Evolutionary conservation across 2,329 filamentous ascomycete genomes (phyloP).

Genomic region (Talaromyces sp.): DNA sequence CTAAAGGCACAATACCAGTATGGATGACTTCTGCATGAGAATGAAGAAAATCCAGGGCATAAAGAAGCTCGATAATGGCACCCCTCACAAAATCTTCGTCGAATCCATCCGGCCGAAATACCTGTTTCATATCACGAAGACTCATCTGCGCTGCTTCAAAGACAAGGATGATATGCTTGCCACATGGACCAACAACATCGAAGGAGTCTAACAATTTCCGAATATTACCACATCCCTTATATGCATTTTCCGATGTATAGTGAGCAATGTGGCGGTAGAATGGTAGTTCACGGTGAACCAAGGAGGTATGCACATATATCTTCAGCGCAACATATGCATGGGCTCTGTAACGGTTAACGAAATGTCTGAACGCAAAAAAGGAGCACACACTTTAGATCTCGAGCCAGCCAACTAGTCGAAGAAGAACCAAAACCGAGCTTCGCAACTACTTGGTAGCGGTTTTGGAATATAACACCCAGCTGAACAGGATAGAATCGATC

Average conservation of each 20-base stretch:
- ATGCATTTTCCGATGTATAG: slow-evolving; percentile 17
- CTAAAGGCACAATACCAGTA: slow-evolving; percentile 33
- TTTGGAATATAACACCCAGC: slow-evolving; percentile 30
- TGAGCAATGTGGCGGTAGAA: slow-evolving; percentile 43
- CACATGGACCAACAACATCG: slow-evolving; percentile 3
- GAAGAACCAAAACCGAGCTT: slow-evolving; percentile 36
- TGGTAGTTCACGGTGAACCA: slow-evolving; percentile 31
- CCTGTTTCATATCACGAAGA: slow-evolving; percentile 37
- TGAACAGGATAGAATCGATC: slow-evolving; percentile 25
- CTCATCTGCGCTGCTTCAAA: slow-evolving; percentile 45
- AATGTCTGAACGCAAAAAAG: too few relatives aligned
- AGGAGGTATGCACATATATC: slow-evolving; percentile 1
- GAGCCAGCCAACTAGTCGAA: slow-evolving; percentile 37
- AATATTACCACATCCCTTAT: slow-evolving; percentile 30
- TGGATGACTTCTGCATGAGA: slow-evolving; percentile 46
- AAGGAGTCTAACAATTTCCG: slow-evolving; percentile 11
- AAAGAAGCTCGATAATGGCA: slow-evolving; percentile 40
- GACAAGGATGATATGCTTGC: slow-evolving; percentile 33
- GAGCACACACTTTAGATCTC: slow-evolving; percentile 16
- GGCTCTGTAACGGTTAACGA: not conserved
- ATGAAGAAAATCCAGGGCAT: slow-evolving; percentile 47
- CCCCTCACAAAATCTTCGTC: slow-evolving; percentile 32
- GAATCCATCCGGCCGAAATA: slow-evolving; percentile 29
- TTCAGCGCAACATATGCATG: slow-evolving; percentile 1
- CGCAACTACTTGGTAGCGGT: slow-evolving; percentile 34